These are phyloP conservation scores for Elongisporangium prolatum DNA, from an alignment of 352 stramenopile species.

Conservation along the genomic window DNA sequence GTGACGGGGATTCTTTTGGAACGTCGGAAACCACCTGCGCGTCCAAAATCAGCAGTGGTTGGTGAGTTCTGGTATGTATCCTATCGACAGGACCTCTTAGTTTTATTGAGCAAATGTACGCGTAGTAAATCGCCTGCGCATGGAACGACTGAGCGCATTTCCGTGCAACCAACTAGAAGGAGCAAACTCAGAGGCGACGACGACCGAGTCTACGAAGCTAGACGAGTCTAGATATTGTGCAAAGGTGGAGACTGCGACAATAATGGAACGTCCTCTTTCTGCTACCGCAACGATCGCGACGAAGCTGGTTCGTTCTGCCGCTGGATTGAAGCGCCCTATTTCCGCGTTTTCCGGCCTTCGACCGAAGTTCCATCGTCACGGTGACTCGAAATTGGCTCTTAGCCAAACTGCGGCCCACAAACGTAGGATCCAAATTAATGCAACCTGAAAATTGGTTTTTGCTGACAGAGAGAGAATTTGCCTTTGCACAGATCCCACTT, in stretches of 20 bases:
- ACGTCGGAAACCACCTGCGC: conserved; percentile 28
- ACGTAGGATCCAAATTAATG: background rate
- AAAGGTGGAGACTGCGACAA: background rate
- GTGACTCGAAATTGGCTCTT: background rate
- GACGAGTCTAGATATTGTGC: background rate
- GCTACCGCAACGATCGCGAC: too few species aligned
- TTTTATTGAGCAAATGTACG: conserved; percentile 6
- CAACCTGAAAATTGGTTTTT: background rate
- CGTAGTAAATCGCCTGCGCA: conserved; percentile 30
- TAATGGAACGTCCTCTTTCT: conserved; percentile 3
- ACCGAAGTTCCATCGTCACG: background rate
- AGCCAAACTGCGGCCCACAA: background rate
- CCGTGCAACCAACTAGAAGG: conserved; percentile 18
- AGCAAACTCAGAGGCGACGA: conserved; percentile 4
- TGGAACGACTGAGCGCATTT: conserved; percentile 22
- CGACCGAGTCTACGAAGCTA: background rate
- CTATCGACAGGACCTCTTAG: background rate
- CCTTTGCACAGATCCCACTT: background rate
- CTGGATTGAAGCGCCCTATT: background rate
- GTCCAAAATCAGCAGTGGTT: conserved; percentile 29
- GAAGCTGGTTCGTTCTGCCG: background rate
- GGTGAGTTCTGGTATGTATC: conserved; percentile 1
- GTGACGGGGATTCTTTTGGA: conserved; percentile 9
- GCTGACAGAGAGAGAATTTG: background rate
- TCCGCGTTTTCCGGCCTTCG: background rate